Percentiles rank a stretch among this genome's conserved stretches.
These are phyloP conservation scores for Manihot esculenta DNA, from an alignment of 441 rosid species.

Conservation along the genomic window DNA sequence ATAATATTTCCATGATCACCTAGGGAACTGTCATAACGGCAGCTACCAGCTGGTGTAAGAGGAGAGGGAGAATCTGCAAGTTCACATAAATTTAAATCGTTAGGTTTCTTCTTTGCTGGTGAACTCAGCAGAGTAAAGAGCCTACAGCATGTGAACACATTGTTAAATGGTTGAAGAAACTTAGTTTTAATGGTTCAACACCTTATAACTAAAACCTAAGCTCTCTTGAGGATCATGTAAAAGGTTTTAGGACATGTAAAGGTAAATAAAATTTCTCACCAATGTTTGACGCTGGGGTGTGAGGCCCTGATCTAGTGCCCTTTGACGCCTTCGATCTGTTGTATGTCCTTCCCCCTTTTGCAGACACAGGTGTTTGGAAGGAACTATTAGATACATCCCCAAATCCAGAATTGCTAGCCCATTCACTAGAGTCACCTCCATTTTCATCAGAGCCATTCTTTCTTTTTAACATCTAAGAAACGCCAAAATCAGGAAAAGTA, in stretches of 20 bases:
- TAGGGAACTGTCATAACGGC: slow-evolving; percentile 94
- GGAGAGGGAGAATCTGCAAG: slow-evolving; percentile 69
- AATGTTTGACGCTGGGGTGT: slow-evolving; percentile 59
- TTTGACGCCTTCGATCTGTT: slow-evolving; percentile 57
- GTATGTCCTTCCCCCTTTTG: slow-evolving; percentile 59
- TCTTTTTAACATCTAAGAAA: slow-evolving; percentile 55
- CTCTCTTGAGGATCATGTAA: not conserved
- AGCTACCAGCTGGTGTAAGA: slow-evolving; percentile 76
- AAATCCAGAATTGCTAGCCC: slow-evolving; percentile 51
- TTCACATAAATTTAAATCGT: slow-evolving; percentile 23
- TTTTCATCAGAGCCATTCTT: slow-evolving; percentile 45
- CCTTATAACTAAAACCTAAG: slow-evolving; percentile 9
- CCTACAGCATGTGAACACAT: slow-evolving; percentile 11
- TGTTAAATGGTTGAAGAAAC: slow-evolving; percentile 7
- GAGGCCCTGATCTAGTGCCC: slow-evolving; percentile 59
- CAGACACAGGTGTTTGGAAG: slow-evolving; percentile 67
- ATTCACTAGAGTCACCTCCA: slow-evolving; percentile 40
- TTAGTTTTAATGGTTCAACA: not conserved
- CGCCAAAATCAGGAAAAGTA: not conserved
- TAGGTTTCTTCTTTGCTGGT: slow-evolving; percentile 14
- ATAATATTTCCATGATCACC: slow-evolving; percentile 40
- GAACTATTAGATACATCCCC: slow-evolving; percentile 46
- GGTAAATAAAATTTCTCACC: slow-evolving; percentile 39
- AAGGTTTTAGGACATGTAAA: not conserved
- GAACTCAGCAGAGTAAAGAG: slow-evolving; percentile 13